Evolutionary conservation across 202 grass and related monocot genomes (phyloP).

Genomic region (Miscanthus sacchariflorus): DNA sequence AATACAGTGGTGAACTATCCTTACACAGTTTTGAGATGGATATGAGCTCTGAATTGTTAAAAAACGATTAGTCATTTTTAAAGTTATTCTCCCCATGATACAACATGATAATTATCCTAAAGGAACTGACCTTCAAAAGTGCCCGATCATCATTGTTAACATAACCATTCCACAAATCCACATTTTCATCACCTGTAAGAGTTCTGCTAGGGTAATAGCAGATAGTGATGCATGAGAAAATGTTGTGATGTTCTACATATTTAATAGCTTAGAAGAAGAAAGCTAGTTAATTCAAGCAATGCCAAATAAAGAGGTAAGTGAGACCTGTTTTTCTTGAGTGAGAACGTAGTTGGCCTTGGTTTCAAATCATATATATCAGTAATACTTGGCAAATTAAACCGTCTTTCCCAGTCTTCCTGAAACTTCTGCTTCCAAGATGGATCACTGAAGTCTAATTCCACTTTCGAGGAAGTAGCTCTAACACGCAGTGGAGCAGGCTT

Average conservation of each 20-base stretch:
- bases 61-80: constrained; percentile 9
- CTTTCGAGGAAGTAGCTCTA: constrained; percentile 45
- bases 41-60: not conserved
- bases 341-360: constrained; percentile 74
- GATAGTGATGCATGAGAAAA: constrained; percentile 31
- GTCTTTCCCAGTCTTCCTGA: constrained; percentile 71
- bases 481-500: constrained; percentile 29
- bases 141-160: constrained; percentile 82
- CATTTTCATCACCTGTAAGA: constrained; percentile 48
- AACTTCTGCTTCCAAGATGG: constrained; percentile 71
- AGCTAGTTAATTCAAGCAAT: constrained; percentile 1
- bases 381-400: constrained; percentile 74
- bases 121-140: constrained; percentile 73
- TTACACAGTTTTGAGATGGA: not conserved
- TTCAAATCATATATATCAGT: constrained; percentile 83
- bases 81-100: not conserved
- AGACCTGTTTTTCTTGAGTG: constrained; percentile 82
- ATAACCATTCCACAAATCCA: constrained; percentile 69
- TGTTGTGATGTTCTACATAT: not conserved
- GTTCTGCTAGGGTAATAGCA: constrained; percentile 54
- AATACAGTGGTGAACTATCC: not conserved
- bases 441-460: constrained; percentile 65
- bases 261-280: constrained; percentile 31
- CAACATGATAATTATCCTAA: not conserved
- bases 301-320: not conserved